Conservation (phyloP, 345 rosid genomes). For the Camelina neglecta region DNA sequence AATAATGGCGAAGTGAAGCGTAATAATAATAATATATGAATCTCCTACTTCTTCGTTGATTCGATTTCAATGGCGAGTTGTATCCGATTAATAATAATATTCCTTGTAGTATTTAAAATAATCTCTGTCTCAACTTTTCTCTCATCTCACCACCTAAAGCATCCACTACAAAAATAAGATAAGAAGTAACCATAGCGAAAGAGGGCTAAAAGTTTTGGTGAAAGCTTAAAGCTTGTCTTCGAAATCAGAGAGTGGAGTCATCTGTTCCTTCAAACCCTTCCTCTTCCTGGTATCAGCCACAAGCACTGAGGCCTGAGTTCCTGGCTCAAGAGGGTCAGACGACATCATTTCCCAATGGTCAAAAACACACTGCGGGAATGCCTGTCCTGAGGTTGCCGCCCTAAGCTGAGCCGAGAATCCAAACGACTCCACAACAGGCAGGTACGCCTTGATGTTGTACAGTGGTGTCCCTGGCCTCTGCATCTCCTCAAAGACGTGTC, state of each 20-base stretch:
- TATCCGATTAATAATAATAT: too few relatives aligned
- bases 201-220: background rate
- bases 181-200: background rate
- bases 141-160: too few relatives aligned
- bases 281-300: conserved; percentile 75
- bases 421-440: conserved; percentile 78
- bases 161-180: conserved; percentile 1
- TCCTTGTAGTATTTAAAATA: too few relatives aligned
- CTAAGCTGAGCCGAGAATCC: conserved; percentile 73
- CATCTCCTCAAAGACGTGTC: too few relatives aligned
- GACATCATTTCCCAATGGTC: conserved; percentile 90
- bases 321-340: conserved; percentile 68
- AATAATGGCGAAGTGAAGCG: conserved; percentile 22
- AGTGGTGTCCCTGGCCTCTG: conserved; percentile 71
- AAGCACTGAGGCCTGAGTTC: conserved; percentile 58
- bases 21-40: background rate
- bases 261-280: conserved; percentile 82
- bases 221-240: conserved; percentile 70
- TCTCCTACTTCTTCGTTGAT: background rate
- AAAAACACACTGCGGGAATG: conserved; percentile 83
- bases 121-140: too few relatives aligned
- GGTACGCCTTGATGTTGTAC: conserved; percentile 85
- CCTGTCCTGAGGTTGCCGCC: conserved; percentile 87
- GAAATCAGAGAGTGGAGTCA: conserved; percentile 76
- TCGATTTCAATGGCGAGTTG: background rate